phyloP scores from a whole-genome alignment of 768 basidiomycete species.

The Neoboletus magnificus region DNA sequence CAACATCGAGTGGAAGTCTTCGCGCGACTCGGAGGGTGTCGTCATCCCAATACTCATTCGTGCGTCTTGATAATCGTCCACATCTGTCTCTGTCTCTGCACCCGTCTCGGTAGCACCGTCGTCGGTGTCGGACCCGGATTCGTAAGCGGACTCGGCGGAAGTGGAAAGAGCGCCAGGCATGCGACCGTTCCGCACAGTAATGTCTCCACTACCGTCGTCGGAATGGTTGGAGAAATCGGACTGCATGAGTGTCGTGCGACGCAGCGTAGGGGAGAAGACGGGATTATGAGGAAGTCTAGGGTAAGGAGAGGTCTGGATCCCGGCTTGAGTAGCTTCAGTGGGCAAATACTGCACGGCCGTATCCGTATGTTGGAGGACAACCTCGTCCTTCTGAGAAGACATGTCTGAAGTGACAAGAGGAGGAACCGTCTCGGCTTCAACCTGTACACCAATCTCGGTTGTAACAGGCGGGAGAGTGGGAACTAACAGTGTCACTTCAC shows the following conservation, averaged over 20 bases:
- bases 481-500: constrained; percentile 27
- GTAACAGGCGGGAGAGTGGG: constrained; percentile 30
- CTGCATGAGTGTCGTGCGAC: constrained; percentile 49
- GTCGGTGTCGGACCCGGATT: constrained; percentile 44
- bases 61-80: constrained; percentile 75
- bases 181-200: constrained; percentile 31
- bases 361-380: constrained; percentile 33
- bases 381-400: constrained; percentile 50
- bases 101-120: constrained; percentile 58
- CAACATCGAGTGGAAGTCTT: constrained; percentile 76
- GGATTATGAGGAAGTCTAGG: constrained; percentile 23
- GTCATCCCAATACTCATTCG: constrained; percentile 58
- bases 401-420: constrained; percentile 32
- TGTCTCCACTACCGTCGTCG: constrained; percentile 37
- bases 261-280: constrained; percentile 26
- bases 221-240: constrained; percentile 37
- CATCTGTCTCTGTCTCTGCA: constrained; percentile 63
- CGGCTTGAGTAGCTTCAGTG: constrained; percentile 31
- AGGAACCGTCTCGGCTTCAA: constrained; percentile 24
- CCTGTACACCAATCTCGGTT: constrained; percentile 42
- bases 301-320: constrained; percentile 37
- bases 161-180: constrained; percentile 23
- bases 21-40: constrained; percentile 63
- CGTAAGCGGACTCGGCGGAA: constrained; percentile 33
- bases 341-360: constrained; percentile 47